Evolutionary conservation across 352 stramenopile genomes (phyloP), one percentile per base, ranked within the genome.

Genomic region (Thalassiosira livingstoniorum): DNA sequence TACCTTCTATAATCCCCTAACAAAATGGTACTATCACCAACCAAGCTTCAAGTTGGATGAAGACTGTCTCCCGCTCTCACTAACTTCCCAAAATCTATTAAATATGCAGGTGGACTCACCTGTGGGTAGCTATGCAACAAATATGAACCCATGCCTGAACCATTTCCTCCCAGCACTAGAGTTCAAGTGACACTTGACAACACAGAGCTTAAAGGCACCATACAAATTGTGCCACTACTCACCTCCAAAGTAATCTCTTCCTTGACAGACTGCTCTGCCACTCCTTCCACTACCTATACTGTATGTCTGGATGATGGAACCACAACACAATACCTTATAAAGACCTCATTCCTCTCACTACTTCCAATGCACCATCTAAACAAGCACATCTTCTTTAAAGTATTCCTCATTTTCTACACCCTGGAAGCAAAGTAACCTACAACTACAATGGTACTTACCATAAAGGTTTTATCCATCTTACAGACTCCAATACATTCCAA

Each of bases 1-100:
- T 0, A 10, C 37, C 2, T 80, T 80, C 39, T 80, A 73, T 51
- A 79, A 72, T 66, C 72, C 72, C 29, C 15, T 80, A 23, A 73
- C 27, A 1, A 34, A 51, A 11, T 34, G 29, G 0, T 80, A 73
- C 27, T 80, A 80, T 39, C 51, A n/a, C 4, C 57, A 61, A 5
- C 4, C 34, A 2, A 53, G 27, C 15, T 72, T 62, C 62, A 67
- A 67, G 13, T 29, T 73, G 4, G 37, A 80, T 32, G 35, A 80
- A 61, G 10, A 21, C 15, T 18, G 18, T 5, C 62, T 73, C 2
- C 62, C 72, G 0, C n/a, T n/a, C n/a, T 61, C 10, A 54, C 62
- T 1, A 21, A 2, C 21, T 80, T 67, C 23, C 72, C 62, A 23
- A 73, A 72, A 15, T 35, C 34, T 27, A 53, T 61, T 10, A n/a